A percentile compares a stretch with the other conserved stretches of the same genome.
Conservation (phyloP, 2,329 filamentous ascomycete species). For the Tolypocladium endophyticum region DNA sequence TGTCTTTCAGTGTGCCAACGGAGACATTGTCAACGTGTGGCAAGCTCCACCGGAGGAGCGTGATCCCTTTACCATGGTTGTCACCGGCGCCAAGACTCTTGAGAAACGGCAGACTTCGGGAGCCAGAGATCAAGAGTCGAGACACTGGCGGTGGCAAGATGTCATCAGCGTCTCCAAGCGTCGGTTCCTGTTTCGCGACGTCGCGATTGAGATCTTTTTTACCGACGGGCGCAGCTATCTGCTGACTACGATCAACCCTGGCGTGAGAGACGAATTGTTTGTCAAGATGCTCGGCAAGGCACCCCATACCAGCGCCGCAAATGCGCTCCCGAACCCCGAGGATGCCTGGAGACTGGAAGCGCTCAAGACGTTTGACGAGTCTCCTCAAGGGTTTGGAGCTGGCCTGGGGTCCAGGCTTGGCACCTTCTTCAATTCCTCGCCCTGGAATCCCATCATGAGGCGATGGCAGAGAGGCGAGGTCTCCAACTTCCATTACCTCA, state of each 20-base stretch:
- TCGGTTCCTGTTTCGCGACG: constrained; percentile 88
- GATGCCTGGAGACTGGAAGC: constrained; percentile 89
- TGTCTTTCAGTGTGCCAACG: constrained; percentile 88
- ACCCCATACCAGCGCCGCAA: constrained; percentile 64
- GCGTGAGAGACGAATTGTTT: constrained; percentile 69
- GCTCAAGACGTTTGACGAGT: constrained; percentile 55
- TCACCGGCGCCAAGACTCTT: constrained; percentile 53
- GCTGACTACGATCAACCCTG: constrained; percentile 68
- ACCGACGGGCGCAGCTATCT: constrained; percentile 93
- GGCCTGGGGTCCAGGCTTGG: constrained; percentile 79
- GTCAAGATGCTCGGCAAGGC: constrained; percentile 66
- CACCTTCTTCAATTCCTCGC: constrained; percentile 77
- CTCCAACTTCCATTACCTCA: constrained; percentile 97
- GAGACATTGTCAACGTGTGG: constrained; percentile 94
- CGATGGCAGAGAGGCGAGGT: constrained; percentile 91
- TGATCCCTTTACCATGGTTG: constrained; percentile 90
- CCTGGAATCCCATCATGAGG: constrained; percentile 74
- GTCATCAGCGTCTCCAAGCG: constrained; percentile 94
- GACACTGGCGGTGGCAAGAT: constrained; percentile 90
- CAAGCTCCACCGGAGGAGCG: constrained; percentile 87
- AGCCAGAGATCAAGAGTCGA: constrained; percentile 62
- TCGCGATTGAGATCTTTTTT: constrained; percentile 95
- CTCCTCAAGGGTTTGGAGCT: constrained; percentile 59
- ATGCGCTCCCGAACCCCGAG: constrained; percentile 64
- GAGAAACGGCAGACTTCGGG: constrained; percentile 51